Evolutionary conservation across 148 eudicot genomes (phyloP).

Genomic region (Rhododendron simsii): DNA sequence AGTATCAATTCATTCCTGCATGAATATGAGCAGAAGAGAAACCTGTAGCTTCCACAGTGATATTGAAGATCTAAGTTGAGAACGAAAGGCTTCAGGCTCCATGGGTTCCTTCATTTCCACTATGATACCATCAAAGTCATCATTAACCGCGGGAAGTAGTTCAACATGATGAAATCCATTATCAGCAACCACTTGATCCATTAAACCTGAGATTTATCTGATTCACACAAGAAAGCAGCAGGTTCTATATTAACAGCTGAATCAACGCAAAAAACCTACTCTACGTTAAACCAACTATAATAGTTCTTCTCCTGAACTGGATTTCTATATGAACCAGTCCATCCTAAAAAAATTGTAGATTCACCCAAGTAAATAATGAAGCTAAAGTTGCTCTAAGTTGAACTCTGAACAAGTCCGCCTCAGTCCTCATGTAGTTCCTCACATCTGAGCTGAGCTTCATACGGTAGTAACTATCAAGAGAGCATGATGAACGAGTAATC

Average conservation of each 20-base stretch:
- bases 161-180: slow-evolving; percentile 23
- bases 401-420: not conserved
- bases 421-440: not conserved
- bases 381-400: not conserved
- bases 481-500: not conserved
- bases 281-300: not conserved
- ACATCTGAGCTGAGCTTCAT: not conserved
- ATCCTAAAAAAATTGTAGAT: not conserved
- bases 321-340: not conserved
- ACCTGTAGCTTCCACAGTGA: slow-evolving; percentile 54
- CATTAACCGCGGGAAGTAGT: slow-evolving; percentile 52
- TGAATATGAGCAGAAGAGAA: not conserved
- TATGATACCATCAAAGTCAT: slow-evolving; percentile 63
- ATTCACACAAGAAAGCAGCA: not conserved
- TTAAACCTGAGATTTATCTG: slow-evolving; percentile 5
- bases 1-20: not conserved
- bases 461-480: not conserved
- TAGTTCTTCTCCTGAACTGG: not conserved
- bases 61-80: slow-evolving; percentile 55
- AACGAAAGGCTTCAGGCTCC: slow-evolving; percentile 42
- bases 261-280: not conserved
- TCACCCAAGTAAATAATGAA: not conserved
- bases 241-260: not conserved
- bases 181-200: slow-evolving; percentile 35
- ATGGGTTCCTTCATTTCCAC: slow-evolving; percentile 62